Base-by-base conservation (phyloP, 2,329 filamentous ascomycete species). In the Neocucurbitaria cava region DNA sequence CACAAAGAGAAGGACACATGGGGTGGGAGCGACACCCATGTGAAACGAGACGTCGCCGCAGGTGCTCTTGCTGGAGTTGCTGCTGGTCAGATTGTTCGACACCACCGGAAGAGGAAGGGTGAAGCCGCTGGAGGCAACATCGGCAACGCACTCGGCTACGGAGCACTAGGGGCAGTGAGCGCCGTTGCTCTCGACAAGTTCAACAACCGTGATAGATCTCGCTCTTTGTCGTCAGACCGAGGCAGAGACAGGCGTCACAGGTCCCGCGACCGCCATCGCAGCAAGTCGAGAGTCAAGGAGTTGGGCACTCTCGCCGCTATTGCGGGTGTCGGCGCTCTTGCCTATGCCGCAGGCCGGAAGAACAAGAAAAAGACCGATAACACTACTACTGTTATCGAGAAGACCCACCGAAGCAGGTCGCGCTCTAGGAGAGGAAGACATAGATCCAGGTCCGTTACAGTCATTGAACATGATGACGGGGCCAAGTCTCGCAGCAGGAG, bases 41-140 rank as follows among this genome's bases (percentile, higher is more conserved):
- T 85, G 58, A 82, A 82, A 46, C 83, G 83, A 28, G 83, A 87
- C 65, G 72, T 88, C 40, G 85, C 85, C n/a, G 85, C 86, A 64
- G 86, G 86, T 42, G 84, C 84, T 23, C 72, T 87, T 47, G 83
- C 83, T 38, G 86, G 85, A 41, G 77, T 85, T 40, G 86, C 83
- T 57, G 86, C 85, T 36, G 85, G 85, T 33, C 84, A 87, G 60
- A 74, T 88, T 31, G 61, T 88, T 17, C 80, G 85, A 46, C 83
- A 83, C 61, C 85, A 84, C 58, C 79, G 81, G 44, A 86, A 83
- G 74, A 76, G 71, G 40, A 77, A 86, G 63, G 85, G 85, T 24
- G 80, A 84, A 44, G 80, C 82, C 8, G 77, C 80, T 10, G 82
- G 83, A 39, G 77, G 79, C 58, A 79, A 79, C 26, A 69, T 82